Base-by-base conservation (phyloP, 1,284 basidiomycete genomes). In the Cryptococcus sp. region DNA sequence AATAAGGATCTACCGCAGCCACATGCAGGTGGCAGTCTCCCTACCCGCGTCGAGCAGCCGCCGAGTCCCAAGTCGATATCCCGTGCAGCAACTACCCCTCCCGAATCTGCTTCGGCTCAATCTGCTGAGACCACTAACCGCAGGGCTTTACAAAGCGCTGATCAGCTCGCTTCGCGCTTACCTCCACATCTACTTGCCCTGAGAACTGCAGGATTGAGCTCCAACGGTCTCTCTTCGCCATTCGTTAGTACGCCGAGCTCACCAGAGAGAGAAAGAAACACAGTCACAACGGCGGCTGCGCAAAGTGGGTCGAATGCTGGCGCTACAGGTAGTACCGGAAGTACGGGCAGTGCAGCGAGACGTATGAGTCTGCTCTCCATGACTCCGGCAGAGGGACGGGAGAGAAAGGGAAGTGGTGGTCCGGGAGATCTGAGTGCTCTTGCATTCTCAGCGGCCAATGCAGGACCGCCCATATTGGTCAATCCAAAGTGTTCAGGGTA, bases 401-500 rank as follows among this genome's bases (percentile, higher is more conserved):
- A 26, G 23, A 44, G 50, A 57, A 54, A 51, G 39, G 58, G 54
- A 22, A 59, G 52, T 26, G 29, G n/a, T 41, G 50, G 54, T 23
- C 37, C 50, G 47, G 29, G 55, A 6, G 50, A 49, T n/a, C 48
- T 19, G 17, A 45, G 52, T 38, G 44, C 19, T 3, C 46, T 34
- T 23, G 46, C 15, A 10, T 34, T 40, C 50, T 13, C 40, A 23
- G 16, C 25, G n/a, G 19, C 40, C 37, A 34, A 38, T 61, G 54
- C 45, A 26, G 23, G 34, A 49, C 82, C 85, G 3, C 88, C 89
- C 5, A 89, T 89, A 55, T 77, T 91, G 46, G 80, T 81, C 48
- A 89, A 88, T 74, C 79, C 86, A 3, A 87, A 87, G 69, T 98
- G 93, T 77, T 94, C 92, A 2, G 91, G 92, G 7, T 98, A 98